Base-by-base conservation (phyloP, 495 filamentous ascomycete species). In the Aspergillus sclerotiicarbonarius region DNA sequence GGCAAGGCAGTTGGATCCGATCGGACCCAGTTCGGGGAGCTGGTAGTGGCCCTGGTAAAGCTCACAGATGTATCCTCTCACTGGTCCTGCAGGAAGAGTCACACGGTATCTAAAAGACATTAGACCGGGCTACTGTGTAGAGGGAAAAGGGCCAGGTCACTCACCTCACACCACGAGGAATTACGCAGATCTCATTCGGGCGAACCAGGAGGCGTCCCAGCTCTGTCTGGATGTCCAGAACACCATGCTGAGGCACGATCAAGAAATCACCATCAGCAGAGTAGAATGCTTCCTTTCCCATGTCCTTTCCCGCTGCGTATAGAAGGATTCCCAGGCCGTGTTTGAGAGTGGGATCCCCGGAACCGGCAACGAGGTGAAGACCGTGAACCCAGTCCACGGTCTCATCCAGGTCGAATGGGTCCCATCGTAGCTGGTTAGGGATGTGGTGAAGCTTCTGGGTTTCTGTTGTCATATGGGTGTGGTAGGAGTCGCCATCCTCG, bases 371-470 rank as follows among this genome's bases (percentile, higher is more conserved):
- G 20, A 91, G 77, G 41, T 86, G 85, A 55, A 97, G 67, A 10
- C 88, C 86, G 52, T 90, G 84, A 16, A 93, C 84, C 80, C 90
- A 96, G 69, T 94, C 90, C 1, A 87, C 83, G 6, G 75, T 80
- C 67, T 84, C 78, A 62, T 91, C 84, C 52, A 87, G 57, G 41
- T 95, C 90, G 62, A 96, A 96, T 7, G 92, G 92, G 62, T 91
- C 85, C 92, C 92, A 97, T 41, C 92, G 87, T 15, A 96, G 76
- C 68, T 96, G 92, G 64, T 96, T 96, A 9, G 92, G 92, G 47
- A 87, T 85, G 37, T 85, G 79, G 63, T 85, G 80, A 32, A 85
- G 73, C 63, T 83, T 82, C 41, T 79, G 59, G 57, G 79, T 71
- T 56, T 78, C 71, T 55, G 72, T 73, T 25, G 71, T 77, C 67